These are phyloP conservation scores for Orobanche coerulescens DNA, from an alignment of 257 asterid species.

Conservation along the genomic window DNA sequence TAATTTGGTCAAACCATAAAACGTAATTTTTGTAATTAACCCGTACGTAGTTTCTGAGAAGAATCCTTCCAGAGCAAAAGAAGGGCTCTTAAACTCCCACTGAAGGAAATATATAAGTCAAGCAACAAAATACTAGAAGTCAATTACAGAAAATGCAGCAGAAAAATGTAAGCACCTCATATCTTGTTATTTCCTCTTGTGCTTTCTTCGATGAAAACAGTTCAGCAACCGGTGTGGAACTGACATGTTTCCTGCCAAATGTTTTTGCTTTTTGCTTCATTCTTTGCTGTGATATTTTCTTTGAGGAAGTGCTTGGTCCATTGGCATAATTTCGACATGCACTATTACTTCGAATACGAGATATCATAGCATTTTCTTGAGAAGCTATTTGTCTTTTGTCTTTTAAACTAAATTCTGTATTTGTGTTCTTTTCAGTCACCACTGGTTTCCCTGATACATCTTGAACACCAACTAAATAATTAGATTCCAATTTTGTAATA, in stretches of 20 bases:
- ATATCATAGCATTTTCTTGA: constrained; percentile 44
- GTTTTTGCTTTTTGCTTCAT: constrained; percentile 39
- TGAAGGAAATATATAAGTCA: background rate
- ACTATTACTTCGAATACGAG: constrained; percentile 57
- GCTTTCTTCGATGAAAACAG: constrained; percentile 62
- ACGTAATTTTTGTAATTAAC: too few species aligned
- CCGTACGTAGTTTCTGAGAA: too few species aligned
- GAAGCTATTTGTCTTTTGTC: constrained; percentile 34
- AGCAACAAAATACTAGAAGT: background rate
- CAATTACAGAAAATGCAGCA: background rate
- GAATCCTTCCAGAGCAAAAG: too few species aligned
- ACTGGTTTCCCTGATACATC: constrained; percentile 22
- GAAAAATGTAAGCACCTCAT: constrained; percentile 42
- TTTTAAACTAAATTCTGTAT: constrained; percentile 23
- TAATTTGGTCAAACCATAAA: too few species aligned
- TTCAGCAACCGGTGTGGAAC: constrained; percentile 47
- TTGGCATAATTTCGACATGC: constrained; percentile 43
- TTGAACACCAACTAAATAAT: constrained; percentile 24
- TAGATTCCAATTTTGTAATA: constrained; percentile 20
- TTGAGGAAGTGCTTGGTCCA: constrained; percentile 42
- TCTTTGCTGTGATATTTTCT: constrained; percentile 46
- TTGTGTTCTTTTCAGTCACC: constrained; percentile 31
- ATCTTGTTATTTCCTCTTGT: constrained; percentile 56
- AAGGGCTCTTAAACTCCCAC: too few species aligned
- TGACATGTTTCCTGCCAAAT: constrained; percentile 40